Conservation (phyloP, 495 filamentous ascomycete species). For the Talaromyces adpressus region DNA sequence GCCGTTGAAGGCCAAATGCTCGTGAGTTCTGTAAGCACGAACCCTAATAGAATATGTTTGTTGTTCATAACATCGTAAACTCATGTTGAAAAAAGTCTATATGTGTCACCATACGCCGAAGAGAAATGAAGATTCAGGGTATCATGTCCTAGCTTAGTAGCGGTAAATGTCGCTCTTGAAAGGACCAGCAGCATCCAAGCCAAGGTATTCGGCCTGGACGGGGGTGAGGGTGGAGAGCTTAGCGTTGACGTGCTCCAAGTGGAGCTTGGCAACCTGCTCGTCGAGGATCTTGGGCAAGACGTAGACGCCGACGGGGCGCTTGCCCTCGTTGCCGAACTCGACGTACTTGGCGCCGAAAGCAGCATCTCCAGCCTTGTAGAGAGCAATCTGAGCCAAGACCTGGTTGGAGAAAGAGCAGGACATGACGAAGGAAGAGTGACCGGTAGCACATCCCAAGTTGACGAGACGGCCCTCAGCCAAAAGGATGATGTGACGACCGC, state of each 20-base stretch:
- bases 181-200: slow-evolving; percentile 74
- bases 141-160: slow-evolving; percentile 35
- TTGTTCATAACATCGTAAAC: slow-evolving; percentile 56
- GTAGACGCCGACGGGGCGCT: slow-evolving; percentile 89
- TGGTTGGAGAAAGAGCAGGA: slow-evolving; percentile 99
- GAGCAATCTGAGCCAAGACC: slow-evolving; percentile 97
- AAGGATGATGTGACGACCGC: slow-evolving; percentile 94
- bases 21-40: slow-evolving; percentile 41
- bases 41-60: slow-evolving; percentile 28
- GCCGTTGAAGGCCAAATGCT: slow-evolving; percentile 63
- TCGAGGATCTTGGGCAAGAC: slow-evolving; percentile 98
- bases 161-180: slow-evolving; percentile 83
- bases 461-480: slow-evolving; percentile 97
- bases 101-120: slow-evolving; percentile 33
- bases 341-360: slow-evolving; percentile 88
- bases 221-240: slow-evolving; percentile 79
- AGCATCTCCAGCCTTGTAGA: slow-evolving; percentile 87
- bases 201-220: slow-evolving; percentile 91
- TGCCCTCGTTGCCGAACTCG: slow-evolving; percentile 87
- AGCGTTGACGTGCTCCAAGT: slow-evolving; percentile 90
- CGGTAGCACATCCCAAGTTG: slow-evolving; percentile 97
- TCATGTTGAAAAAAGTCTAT: slow-evolving; percentile 56
- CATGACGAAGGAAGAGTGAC: slow-evolving; percentile 99
- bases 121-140: slow-evolving; percentile 22
- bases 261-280: slow-evolving; percentile 92